phyloP scores from a whole-genome alignment of 2,329 filamentous ascomycete genomes.

The Hymenoscyphus albidus region DNA sequence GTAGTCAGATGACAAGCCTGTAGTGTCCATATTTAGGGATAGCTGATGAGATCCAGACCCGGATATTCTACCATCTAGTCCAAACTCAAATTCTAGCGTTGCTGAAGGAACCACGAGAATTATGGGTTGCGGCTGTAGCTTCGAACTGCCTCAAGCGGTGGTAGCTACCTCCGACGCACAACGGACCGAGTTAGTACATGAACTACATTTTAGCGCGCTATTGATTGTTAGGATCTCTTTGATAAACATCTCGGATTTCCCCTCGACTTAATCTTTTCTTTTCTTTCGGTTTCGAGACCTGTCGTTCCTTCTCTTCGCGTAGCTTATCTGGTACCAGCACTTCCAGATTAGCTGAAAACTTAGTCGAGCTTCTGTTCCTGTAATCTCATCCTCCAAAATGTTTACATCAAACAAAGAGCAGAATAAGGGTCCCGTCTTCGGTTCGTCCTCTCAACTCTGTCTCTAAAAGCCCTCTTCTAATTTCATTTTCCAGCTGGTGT shows the following conservation, averaged over 20 bases:
- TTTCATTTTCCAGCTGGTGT: conserved; percentile 17
- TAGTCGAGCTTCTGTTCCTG: not conserved
- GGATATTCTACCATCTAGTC: not conserved
- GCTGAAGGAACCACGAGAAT: not conserved
- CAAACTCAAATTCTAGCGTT: not conserved
- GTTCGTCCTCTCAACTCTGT: conserved; percentile 10
- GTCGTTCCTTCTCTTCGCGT: not conserved
- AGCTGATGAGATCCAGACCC: not conserved
- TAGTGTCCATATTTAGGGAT: not conserved
- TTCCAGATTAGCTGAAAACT: not conserved
- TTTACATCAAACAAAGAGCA: not conserved
- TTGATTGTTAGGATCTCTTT: not conserved
- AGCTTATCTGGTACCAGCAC: not conserved
- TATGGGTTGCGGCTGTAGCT: not conserved
- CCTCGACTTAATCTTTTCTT: too few species aligned
- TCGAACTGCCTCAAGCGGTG: not conserved
- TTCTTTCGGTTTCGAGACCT: not conserved
- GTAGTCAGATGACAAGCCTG: not conserved
- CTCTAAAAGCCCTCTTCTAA: not conserved
- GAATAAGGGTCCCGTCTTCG: conserved; percentile 19
- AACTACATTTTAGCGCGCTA: not conserved
- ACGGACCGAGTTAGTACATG: not conserved
- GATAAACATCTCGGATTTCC: not conserved
- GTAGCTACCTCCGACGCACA: not conserved
- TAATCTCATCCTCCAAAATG: not conserved